A percentile compares a stretch with the other conserved stretches of the same genome.
Evolutionary conservation across 1,284 basidiomycete species (phyloP).

Genomic region (Marasmius sp.): DNA sequence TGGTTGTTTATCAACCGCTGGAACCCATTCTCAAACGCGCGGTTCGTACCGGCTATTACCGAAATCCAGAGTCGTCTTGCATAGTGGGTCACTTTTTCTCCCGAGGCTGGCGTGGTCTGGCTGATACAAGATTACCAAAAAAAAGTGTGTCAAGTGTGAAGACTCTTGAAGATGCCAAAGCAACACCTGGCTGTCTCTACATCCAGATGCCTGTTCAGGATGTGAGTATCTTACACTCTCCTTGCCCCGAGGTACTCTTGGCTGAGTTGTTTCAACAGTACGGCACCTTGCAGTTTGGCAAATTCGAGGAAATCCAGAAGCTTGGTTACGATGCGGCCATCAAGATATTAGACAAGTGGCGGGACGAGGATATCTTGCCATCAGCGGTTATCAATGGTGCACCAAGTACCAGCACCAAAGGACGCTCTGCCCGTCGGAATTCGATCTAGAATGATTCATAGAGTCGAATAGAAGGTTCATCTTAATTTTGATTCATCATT

Average conservation of each 20-base stretch:
- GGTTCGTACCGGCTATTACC: slow-evolving; percentile 88
- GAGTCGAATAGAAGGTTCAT: not conserved
- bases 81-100: slow-evolving; percentile 62
- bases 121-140: slow-evolving; percentile 8
- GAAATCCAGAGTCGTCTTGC: slow-evolving; percentile 95
- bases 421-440: slow-evolving; percentile 74
- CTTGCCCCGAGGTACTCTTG: not conserved
- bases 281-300: slow-evolving; percentile 76
- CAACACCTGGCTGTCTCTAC: slow-evolving; percentile 85
- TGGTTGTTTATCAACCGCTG: slow-evolving; percentile 93
- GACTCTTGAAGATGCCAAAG: slow-evolving; percentile 93
- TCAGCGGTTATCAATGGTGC: slow-evolving; percentile 10
- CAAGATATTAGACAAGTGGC: slow-evolving; percentile 76
- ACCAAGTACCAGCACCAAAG: slow-evolving; percentile 50
- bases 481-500: not conserved
- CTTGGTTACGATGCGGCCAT: slow-evolving; percentile 82
- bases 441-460: slow-evolving; percentile 43
- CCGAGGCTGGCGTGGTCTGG: not conserved
- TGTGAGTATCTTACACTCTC: slow-evolving; percentile 35
- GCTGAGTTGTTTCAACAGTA: slow-evolving; percentile 43
- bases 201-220: slow-evolving; percentile 94
- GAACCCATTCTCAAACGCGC: slow-evolving; percentile 86
- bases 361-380: slow-evolving; percentile 25
- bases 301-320: slow-evolving; percentile 82
- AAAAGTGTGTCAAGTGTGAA: slow-evolving; percentile 91